These are phyloP conservation scores for Microbotryum violaceum DNA, from an alignment of 1,284 basidiomycete species.

Conservation along the genomic window DNA sequence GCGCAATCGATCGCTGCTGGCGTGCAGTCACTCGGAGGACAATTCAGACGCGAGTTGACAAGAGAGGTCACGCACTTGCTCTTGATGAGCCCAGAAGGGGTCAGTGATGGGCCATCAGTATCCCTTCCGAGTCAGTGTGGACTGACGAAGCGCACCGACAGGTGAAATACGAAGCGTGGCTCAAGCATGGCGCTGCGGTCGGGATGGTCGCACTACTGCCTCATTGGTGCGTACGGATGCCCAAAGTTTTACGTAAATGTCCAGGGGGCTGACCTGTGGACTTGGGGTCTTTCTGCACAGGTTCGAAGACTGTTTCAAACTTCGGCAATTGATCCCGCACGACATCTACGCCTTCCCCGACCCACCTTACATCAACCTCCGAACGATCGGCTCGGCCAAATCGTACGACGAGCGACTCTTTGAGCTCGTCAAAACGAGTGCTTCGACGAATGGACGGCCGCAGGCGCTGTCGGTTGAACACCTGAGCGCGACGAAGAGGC, in stretches of 20 bases:
- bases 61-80: constrained; percentile 80
- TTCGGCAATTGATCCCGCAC: constrained; percentile 53
- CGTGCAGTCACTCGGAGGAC: constrained; percentile 69
- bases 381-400: constrained; percentile 22
- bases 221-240: constrained; percentile 27
- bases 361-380: constrained; percentile 32
- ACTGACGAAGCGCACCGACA: background rate
- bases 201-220: constrained; percentile 35
- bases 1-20: constrained; percentile 64
- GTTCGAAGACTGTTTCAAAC: constrained; percentile 54
- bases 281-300: constrained; percentile 4
- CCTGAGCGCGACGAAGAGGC: background rate
- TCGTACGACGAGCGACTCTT: constrained; percentile 23
- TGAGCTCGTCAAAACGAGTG: constrained; percentile 11
- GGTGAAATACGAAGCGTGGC: constrained; percentile 30
- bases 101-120: constrained; percentile 20
- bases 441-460: too few relatives aligned
- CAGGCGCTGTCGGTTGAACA: too few relatives aligned
- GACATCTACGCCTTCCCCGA: constrained; percentile 63
- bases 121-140: background rate
- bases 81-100: constrained; percentile 45
- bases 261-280: background rate
- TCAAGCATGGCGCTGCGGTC: constrained; percentile 28
- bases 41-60: constrained; percentile 65
- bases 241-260: background rate